Base-by-base conservation (phyloP, 2,329 filamentous ascomycete species). In the Pseudogymnoascus sp. region DNA sequence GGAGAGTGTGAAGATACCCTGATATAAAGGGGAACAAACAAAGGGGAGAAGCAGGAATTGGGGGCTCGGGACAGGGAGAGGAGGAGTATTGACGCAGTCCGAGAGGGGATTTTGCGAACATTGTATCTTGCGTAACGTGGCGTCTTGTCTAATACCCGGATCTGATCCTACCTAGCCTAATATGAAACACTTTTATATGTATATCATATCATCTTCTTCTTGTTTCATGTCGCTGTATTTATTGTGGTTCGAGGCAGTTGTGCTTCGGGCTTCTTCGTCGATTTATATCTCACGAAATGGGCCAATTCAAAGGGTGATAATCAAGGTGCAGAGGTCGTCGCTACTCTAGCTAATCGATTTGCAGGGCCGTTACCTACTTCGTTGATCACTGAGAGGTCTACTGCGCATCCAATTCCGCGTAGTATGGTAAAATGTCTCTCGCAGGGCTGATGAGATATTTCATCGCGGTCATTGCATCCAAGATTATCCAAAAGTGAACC, bases 121-220 rank as follows among this genome's bases (percentile, higher is more conserved):
- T 53, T 53, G 47, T 53, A 53, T 31, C 47, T 31, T 53, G 47
- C 4, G 47, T 31, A 53, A 53, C 47, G 44, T 53, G 47, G 26
- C 47, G 47, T 53, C 47, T 53, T 53, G 47, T 53, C 47, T 53
- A 53, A 53, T 53, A 53, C 47, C 47, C 47, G 47, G 47, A 53
- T 53, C 47, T 19, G 26, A 53, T 53, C 47, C 47, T 53, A 53
- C 47, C 47, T 31, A 33, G 47, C 26, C 26, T 53, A 53, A 53
- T 53, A 53, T 53, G 47, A 53, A 53, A 53, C 44, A 24, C 19
- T 31, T 53, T 53, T 19, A 53, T 31, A 24, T 53, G 19, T 53
- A 53, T 5, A 26, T 47, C 26, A 16, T 2, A 53, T 31, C 10
- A 8, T 53, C 16, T 6, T 16, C 29, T 31, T 50, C n/a, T 29